Evolutionary conservation across 2,329 filamentous ascomycete species (phyloP), one percentile per base, ranked within the genome.

Genomic region (Xylariales sp.): DNA sequence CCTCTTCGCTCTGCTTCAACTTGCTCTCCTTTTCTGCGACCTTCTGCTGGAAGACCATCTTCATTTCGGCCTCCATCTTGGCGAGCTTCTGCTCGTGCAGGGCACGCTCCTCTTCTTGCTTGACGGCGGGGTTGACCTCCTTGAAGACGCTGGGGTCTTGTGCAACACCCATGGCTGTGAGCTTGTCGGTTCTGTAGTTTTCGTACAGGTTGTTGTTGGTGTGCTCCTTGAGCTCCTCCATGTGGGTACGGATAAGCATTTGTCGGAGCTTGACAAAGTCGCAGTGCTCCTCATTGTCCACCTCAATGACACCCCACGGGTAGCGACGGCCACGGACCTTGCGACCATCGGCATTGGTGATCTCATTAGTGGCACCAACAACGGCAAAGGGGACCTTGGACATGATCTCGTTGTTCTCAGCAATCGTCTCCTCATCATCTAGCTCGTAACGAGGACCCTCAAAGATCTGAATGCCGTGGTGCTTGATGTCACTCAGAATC

Each of bases 11-110:
- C 74, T 97, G 93, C 75, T 95, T 95, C 65, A 98, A 76, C 74
- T 98, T 98, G 80, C 88, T 95, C 73, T 98, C 93, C 78, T 98
- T 98, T 70, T 98, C 93, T 53, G 88, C 83, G 22, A 98, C 93
- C 85, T 98, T 98, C 68, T 98, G 93, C 69, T 97, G 93, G 88
- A 98, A 98, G 55, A 98, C 93, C 88, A 96, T 95, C 88, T 98
- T 98, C 93, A 98, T 98, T 70, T 98, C 93, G 61, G 89, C 83
- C 71, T 98, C 93, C 93, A 98, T 98, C 88, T 98, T 98, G 68
- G 91, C 88, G 57, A 98, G 88, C 78, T 98, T 98, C 78, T 96
- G 90, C 73, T 98, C 93, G 78, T 98, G 93, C 55, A 98, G 78
- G 51, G 87, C 84, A 59, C 93, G 88, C 77, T 98, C 93, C 73